Conservation (phyloP, 805 yeast species). For the Brettanomyces sp. region DNA sequence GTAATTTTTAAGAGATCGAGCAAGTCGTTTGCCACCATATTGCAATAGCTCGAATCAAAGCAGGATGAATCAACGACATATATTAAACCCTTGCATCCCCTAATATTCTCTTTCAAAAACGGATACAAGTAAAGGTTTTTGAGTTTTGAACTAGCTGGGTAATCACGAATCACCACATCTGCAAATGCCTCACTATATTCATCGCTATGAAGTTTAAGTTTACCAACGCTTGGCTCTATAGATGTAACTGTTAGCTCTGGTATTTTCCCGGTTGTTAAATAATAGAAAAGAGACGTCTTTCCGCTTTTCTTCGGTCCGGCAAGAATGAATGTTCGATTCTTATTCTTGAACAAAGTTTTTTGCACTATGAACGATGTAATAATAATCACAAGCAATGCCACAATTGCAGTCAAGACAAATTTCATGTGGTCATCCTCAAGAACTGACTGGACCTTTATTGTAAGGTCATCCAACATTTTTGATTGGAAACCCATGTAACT, state of each 20-base stretch:
- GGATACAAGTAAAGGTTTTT: constrained; percentile 44
- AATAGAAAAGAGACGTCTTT: constrained; percentile 15
- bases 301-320: constrained; percentile 16
- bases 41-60: constrained; percentile 36
- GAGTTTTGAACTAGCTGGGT: constrained; percentile 84
- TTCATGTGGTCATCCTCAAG: not conserved
- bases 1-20: constrained; percentile 51
- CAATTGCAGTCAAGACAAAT: not conserved
- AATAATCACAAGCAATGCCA: constrained; percentile 6
- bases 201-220: constrained; percentile 21
- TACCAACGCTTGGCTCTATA: constrained; percentile 35
- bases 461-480: not conserved
- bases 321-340: constrained; percentile 10
- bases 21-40: constrained; percentile 49
- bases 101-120: constrained; percentile 32
- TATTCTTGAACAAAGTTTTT: constrained; percentile 7
- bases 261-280: constrained; percentile 10
- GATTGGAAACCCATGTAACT: not conserved
- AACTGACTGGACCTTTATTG: not conserved
- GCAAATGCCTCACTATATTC: constrained; percentile 23
- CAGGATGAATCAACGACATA: constrained; percentile 72
- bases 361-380: constrained; percentile 7
- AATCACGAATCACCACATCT: constrained; percentile 53
- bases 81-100: constrained; percentile 54
- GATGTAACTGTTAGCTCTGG: constrained; percentile 37